Evolutionary conservation across 345 rosid genomes (phyloP).

Genomic region (Camelina sativa): DNA sequence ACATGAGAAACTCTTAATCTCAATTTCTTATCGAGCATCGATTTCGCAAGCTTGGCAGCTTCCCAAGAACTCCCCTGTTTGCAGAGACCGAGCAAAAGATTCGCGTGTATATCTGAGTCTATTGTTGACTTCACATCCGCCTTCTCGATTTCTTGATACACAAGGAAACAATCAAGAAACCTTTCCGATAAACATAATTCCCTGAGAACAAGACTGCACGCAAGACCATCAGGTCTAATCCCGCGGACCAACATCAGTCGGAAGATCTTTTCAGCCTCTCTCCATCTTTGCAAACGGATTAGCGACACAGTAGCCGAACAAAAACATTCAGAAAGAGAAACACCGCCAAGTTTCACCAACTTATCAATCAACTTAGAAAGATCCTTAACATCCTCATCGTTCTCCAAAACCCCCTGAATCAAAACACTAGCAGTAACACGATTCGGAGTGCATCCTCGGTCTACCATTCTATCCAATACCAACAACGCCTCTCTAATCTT

Average conservation of each 20-base stretch:
- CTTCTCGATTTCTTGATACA: conserved; percentile 61
- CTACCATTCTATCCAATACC: conserved; percentile 74
- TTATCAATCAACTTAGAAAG: conserved; percentile 64
- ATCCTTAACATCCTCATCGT: conserved; percentile 52
- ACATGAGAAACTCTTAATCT: conserved; percentile 45
- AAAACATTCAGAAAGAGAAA: conserved; percentile 66
- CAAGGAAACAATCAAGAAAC: conserved; percentile 60
- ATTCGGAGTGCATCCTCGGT: conserved; percentile 64
- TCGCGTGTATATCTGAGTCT: conserved; percentile 64
- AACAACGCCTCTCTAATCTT: conserved; percentile 56
- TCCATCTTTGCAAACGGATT: conserved; percentile 51
- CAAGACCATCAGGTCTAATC: conserved; percentile 68
- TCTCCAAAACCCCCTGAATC: conserved; percentile 63
- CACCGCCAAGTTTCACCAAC: conserved; percentile 55
- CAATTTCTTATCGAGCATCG: conserved; percentile 59
- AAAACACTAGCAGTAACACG: conserved; percentile 69
- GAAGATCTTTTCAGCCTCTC: conserved; percentile 69
- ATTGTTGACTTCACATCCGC: conserved; percentile 50
- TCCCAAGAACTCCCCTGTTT: conserved; percentile 51
- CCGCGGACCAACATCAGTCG: conserved; percentile 54
- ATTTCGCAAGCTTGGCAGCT: conserved; percentile 65
- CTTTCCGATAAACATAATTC: conserved; percentile 59
- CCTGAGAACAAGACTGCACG: conserved; percentile 67
- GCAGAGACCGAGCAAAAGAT: conserved; percentile 63
- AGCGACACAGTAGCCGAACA: conserved; percentile 65